Evolutionary conservation across 2,329 filamentous ascomycete genomes (phyloP), one percentile per base, ranked within the genome.

Genomic region (Coniochaeta hoffmannii): DNA sequence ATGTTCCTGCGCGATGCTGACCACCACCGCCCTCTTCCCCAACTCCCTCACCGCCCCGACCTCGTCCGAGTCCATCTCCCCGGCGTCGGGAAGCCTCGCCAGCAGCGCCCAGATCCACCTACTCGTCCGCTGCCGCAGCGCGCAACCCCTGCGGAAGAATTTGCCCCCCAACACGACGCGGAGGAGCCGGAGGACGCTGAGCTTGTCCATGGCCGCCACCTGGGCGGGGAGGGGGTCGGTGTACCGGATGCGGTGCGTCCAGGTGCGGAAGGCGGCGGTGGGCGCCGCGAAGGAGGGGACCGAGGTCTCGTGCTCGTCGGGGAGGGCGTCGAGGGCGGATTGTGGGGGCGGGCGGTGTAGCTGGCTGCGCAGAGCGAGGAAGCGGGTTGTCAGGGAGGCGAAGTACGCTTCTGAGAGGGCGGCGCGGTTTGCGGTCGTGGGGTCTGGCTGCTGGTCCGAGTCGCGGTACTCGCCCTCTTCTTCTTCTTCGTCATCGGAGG

Each of bases 91-190:
- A 57, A 93, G 78, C 56, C 85, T 81, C 2, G 88, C 90, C 46
- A 97, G 75, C 56, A 96, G 70, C 0, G 87, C 85, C 92, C 91
- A 97, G 4, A 89, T 75, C 93, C 93, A 97, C 15, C 84, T 79
- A 57, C 90, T 91, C 4, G 89, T 84, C 50, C 85, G 80, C 62
- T 82, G 79, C 26, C 82, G 76, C 30, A 90, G 74, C 30, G 79
- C 76, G 22, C 76, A 71, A n/a, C 80, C 81, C 52, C 78, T 79
- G 49, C 78, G 79, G 54, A 87, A 78, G 53, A 88, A 82, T 58
- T 82, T 83, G 53, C 83, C 82, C 17, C 79, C 77, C 28, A 87
- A 74, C n/a, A 89, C 72, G 53, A 92, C 75, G 26, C 81, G 78
- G 36, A 96, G 67, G 31, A 93, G 76, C 34, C 81, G 78, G 52